Conservation (phyloP, 2,329 filamentous ascomycete species). For the Lecanosticta acicola region DNA sequence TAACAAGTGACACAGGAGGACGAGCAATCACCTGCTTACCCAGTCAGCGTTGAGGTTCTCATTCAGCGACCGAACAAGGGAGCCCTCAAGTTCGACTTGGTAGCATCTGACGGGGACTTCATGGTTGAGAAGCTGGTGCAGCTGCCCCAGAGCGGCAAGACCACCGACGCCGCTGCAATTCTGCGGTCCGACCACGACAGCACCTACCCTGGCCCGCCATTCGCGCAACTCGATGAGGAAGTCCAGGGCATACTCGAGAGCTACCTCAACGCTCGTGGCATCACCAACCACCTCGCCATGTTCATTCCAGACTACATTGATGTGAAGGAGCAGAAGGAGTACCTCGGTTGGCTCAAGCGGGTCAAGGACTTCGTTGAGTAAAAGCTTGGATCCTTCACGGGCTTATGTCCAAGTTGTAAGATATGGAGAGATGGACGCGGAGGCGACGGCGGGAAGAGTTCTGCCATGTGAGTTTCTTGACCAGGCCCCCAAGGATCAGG, state of each 20-base stretch:
- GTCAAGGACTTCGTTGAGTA: constrained; percentile 78
- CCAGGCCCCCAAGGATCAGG: too few species aligned
- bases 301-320: constrained; percentile 97
- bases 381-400: not conserved
- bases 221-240: constrained; percentile 92
- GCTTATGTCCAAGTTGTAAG: not conserved
- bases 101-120: constrained; percentile 79
- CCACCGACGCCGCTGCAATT: constrained; percentile 56
- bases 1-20: constrained; percentile 28
- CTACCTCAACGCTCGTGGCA: constrained; percentile 89
- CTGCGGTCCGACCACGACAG: constrained; percentile 61
- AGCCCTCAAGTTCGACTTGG: constrained; percentile 78
- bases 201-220: constrained; percentile 84
- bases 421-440: too few species aligned
- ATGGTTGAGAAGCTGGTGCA: constrained; percentile 87
- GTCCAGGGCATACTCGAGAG: constrained; percentile 86
- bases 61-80: constrained; percentile 84
- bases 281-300: constrained; percentile 77
- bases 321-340: constrained; percentile 97
- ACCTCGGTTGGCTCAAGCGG: constrained; percentile 77
- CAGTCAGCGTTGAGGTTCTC: constrained; percentile 76
- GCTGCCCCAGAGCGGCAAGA: constrained; percentile 69
- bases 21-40: constrained; percentile 58
- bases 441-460: too few species aligned
- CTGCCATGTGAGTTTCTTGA: too few species aligned